Base-by-base conservation (phyloP, 2,329 filamentous ascomycete genomes). In the Diatrype stigma region DNA sequence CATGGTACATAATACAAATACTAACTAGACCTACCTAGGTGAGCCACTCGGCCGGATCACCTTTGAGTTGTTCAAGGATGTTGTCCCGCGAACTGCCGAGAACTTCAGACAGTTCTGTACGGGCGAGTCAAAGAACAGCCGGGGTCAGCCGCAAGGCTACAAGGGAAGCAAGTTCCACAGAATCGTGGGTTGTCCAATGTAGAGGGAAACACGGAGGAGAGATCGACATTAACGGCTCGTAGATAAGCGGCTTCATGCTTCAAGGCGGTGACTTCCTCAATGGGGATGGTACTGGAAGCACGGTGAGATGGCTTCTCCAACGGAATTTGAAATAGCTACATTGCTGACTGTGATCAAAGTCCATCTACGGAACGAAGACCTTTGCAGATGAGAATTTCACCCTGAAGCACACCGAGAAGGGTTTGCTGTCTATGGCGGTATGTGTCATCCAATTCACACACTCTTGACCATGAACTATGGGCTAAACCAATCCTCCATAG, bases 91-190 rank as follows among this genome's bases (percentile, higher is more conserved):
- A 63, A 97, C 94, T 8, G 90, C 91, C 28, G 94, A 97, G 71
- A 97, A 97, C 76, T 97, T 99, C 70, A 89, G 92, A 45, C 90
- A 95, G 67, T 96, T 96, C 74, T 96, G 92, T 74, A 97, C 93
- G 0, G 94, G 94, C 62, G 93, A 97, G 76, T 85, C 81, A 59
- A 96, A 91, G 73, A 89, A 89, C 65, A 70, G 81, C 47, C 80
- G 84, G 10, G 90, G 90, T 32, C 79, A 85, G 56, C 87, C 92
- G 1, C 89, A 95, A 67, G 94, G 94, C 56, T 99, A 96, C 79
- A 97, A 96, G 73, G 89, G 89, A 49, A 87, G 83, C 75, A 95
- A 90, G 70, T 96, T 97, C 64, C 94, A 97, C 72, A 86, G 94
- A 52, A 90, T 97, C 62, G 90, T 95, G 72, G 63, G 87, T 76